A percentile compares a stretch with the other conserved stretches of the same genome.
Conservation (phyloP, 192 early-diverging fungal genomes). For the Rhizoclosmatium sp. region DNA sequence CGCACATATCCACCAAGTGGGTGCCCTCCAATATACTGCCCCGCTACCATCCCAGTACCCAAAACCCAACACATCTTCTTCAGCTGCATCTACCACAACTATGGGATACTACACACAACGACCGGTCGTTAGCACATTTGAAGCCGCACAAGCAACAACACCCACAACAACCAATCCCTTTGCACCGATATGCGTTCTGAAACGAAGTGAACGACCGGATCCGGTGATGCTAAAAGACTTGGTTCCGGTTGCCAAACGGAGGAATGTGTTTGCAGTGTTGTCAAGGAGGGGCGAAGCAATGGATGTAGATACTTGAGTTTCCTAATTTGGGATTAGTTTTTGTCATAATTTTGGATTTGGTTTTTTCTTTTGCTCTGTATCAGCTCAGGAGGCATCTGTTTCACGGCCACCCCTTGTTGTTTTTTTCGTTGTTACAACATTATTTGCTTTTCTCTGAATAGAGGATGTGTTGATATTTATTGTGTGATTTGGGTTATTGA, state of each 20-base stretch:
- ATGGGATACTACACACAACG: constrained; percentile 6
- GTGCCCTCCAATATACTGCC: neutral
- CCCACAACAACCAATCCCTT: constrained; percentile 3
- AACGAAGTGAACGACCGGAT: constrained; percentile 27
- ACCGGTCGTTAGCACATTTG: constrained; percentile 4
- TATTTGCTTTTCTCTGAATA: too few relatives aligned
- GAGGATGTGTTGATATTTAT: too few relatives aligned
- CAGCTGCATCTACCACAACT: neutral
- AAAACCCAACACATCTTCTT: neutral
- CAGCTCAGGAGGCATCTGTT: too few relatives aligned
- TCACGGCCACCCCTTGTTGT: too few relatives aligned
- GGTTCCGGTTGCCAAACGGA: constrained; percentile 22
- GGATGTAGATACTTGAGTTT: too few relatives aligned
- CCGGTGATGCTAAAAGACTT: constrained; percentile 22
- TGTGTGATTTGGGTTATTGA: neutral
- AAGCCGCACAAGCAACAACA: neutral
- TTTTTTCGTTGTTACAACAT: too few relatives aligned
- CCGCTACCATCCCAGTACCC: neutral
- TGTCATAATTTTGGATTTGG: too few relatives aligned
- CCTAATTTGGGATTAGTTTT: too few relatives aligned
- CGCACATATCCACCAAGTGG: constrained; percentile 1
- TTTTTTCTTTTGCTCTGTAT: too few relatives aligned
- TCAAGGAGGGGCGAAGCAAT: too few relatives aligned
- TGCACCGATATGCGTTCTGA: constrained; percentile 35
- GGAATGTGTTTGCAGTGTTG: neutral